phyloP scores from a whole-genome alignment of 345 rosid genomes.

The Citrus glauca region DNA sequence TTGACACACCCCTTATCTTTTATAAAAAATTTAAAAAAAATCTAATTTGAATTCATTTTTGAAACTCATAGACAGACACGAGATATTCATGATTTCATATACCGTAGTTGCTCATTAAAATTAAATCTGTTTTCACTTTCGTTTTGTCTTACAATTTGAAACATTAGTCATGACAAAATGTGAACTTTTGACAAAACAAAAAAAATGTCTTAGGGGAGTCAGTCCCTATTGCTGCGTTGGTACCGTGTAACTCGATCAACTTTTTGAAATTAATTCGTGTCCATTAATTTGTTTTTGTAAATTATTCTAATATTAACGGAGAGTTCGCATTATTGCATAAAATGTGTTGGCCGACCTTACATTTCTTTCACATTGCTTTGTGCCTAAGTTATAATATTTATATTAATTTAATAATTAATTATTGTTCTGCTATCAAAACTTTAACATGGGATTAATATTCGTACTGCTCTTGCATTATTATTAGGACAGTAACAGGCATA shows the following conservation, averaged over 20 bases:
- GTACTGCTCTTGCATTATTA: neutral
- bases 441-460: neutral
- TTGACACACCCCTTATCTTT: rapidly evolving
- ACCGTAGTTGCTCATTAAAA: neutral
- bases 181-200: neutral
- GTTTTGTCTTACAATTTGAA: neutral
- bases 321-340: neutral
- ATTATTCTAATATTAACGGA: neutral
- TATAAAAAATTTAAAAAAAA: no score
- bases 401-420: neutral
- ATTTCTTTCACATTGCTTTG: neutral
- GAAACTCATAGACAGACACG: neutral
- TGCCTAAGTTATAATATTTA: neutral
- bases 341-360: neutral
- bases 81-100: neutral
- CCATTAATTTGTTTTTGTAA: neutral
- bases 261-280: neutral
- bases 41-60: neutral
- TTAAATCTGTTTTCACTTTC: neutral
- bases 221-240: no score
- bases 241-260: neutral
- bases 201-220: neutral
- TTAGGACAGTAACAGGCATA: neutral
- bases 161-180: neutral
- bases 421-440: neutral